phyloP scores from a whole-genome alignment of 345 rosid species.

The Viola odorata region DNA sequence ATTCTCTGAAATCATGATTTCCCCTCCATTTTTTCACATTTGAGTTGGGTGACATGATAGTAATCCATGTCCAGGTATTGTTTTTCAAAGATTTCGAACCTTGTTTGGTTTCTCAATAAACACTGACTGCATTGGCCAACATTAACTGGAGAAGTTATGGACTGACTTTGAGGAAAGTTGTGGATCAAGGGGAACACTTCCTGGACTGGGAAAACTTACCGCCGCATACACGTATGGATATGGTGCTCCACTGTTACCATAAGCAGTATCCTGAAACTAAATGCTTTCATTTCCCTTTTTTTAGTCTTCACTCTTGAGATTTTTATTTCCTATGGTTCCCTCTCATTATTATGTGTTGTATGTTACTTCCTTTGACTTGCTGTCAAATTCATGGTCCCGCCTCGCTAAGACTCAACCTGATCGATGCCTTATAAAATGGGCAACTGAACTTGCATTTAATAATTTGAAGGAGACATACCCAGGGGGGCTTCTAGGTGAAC shows the following conservation, averaged over 20 bases:
- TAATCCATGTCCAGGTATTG: conserved; percentile 50
- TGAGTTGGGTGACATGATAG: conserved; percentile 11
- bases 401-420: conserved; percentile 40
- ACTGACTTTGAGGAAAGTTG: conserved; percentile 40
- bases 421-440: conserved; percentile 47
- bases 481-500: conserved; percentile 66
- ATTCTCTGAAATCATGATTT: neutral
- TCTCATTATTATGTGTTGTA: neutral
- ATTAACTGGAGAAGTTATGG: conserved; percentile 89
- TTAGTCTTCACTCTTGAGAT: neutral
- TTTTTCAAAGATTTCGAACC: conserved; percentile 67
- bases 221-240: conserved; percentile 39
- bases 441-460: conserved; percentile 61
- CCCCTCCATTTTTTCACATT: neutral
- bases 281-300: conserved; percentile 6
- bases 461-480: conserved; percentile 70
- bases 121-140: conserved; percentile 50
- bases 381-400: conserved; percentile 25
- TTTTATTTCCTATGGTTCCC: neutral
- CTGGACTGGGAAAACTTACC: conserved; percentile 74
- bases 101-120: conserved; percentile 38
- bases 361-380: conserved; percentile 38
- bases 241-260: conserved; percentile 66
- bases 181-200: conserved; percentile 40
- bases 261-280: conserved; percentile 45